Conservation (phyloP, 73 alveolate species). For the Paraurostyla sp. region DNA sequence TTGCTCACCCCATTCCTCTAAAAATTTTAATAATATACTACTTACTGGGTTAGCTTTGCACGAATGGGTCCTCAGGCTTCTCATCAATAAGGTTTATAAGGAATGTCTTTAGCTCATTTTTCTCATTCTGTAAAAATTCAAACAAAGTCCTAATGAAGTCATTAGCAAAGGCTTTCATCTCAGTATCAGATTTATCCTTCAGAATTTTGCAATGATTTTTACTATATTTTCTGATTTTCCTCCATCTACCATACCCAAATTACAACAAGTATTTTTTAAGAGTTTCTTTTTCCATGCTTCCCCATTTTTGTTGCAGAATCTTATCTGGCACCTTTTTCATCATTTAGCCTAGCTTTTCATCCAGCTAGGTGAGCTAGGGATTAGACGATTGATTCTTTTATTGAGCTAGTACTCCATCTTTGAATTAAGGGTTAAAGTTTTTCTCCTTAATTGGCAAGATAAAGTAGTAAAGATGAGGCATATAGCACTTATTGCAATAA, state of each 20-base stretch:
- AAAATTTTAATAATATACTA: background rate
- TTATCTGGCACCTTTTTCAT: constrained; percentile 55
- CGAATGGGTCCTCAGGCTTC: constrained; percentile 91
- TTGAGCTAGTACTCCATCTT: background rate
- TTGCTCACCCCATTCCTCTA: constrained; percentile 97
- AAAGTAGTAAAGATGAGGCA: constrained; percentile 56
- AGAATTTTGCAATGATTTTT: constrained; percentile 57
- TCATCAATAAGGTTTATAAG: constrained; percentile 95
- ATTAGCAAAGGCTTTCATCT: constrained; percentile 94
- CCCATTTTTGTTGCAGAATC: constrained; percentile 27
- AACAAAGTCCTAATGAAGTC: constrained; percentile 92
- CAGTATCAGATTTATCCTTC: constrained; percentile 86
- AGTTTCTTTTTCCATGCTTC: constrained; percentile 76
- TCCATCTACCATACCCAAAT: constrained; percentile 96
- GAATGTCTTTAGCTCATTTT: constrained; percentile 89
- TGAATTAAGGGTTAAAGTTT: background rate
- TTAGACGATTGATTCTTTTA: background rate
- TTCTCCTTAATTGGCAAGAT: constrained; percentile 44
- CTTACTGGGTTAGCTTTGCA: constrained; percentile 38
- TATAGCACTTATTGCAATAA: constrained; percentile 41
- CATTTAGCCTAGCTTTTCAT: constrained; percentile 27
- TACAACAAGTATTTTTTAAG: constrained; percentile 81
- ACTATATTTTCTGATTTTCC: constrained; percentile 84
- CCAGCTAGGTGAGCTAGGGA: background rate
- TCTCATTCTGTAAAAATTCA: constrained; percentile 84